Base-by-base conservation (phyloP, 2,329 filamentous ascomycete species). In the Xenoacremonium recifei region DNA sequence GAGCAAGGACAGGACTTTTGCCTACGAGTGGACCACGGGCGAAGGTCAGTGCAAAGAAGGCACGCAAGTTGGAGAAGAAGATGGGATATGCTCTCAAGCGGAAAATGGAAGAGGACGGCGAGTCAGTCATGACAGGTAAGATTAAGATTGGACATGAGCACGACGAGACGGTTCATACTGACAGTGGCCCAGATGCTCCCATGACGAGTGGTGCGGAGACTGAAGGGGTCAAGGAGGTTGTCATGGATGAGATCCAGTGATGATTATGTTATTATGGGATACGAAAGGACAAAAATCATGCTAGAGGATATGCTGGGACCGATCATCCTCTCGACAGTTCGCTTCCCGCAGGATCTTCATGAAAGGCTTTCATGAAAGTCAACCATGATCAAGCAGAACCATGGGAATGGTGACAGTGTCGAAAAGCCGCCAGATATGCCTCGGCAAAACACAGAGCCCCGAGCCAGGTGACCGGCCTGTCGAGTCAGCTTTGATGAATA, bases 21-120 rank as follows among this genome's bases (percentile, higher is more conserved):
- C 77, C 78, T 0, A 80, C 68, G 12, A 80, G 76, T 62, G 78
- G 78, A 0, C 77, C 78, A 0, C 67, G 72, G 23, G 65, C 64
- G 2, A 64, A 70, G 16, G 35, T 80, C 23, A 79, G 77, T 63
- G 63, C 63, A 35, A 82, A 82, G 73, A 76, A 73, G 70, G 64
- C 66, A 58, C 67, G 71, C 49, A 81, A 80, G 71, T 42, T 80
- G 27, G 72, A 80, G 59, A 71, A 73, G 67, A 70, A 72, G 63
- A 56, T 77, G 60, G 69, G 66, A 3, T 67, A 79, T 50, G 77
- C 75, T 15, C 42, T 79, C 41, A 71, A 72, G 67, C 66, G 78
- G 45, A 77, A 73, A 62, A 70, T 70, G 58, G 75, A 70, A 48
- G 69, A 61, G 2, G 71, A 71, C 30, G 75, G 73, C 11, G 74